phyloP scores from a whole-genome alignment of 768 basidiomycete species.

The Tylopilus plumbeoviolaceoides region DNA sequence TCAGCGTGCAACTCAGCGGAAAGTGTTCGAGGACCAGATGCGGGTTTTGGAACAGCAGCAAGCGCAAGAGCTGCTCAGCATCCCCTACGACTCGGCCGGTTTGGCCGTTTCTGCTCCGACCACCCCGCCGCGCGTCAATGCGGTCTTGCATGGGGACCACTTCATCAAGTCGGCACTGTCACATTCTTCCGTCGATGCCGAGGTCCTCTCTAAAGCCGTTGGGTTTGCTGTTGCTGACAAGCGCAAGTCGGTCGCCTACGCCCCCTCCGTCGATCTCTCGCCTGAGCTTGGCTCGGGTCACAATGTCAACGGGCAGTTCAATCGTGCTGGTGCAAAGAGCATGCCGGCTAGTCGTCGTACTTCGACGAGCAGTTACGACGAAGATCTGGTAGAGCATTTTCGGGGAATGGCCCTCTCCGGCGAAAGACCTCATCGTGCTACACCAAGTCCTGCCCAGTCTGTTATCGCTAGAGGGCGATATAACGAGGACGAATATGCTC shows the following conservation, averaged over 20 bases:
- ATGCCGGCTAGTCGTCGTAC: conserved; percentile 91
- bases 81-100: conserved; percentile 62
- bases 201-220: conserved; percentile 64
- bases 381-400: conserved; percentile 72
- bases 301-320: conserved; percentile 49
- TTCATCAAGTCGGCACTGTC: conserved; percentile 41
- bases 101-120: conserved; percentile 87
- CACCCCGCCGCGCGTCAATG: conserved; percentile 77
- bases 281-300: conserved; percentile 55
- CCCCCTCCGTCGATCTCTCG: conserved; percentile 70
- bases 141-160: conserved; percentile 59
- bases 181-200: conserved; percentile 54
- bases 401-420: conserved; percentile 67
- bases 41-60: conserved; percentile 88
- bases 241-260: conserved; percentile 84
- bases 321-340: conserved; percentile 79
- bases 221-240: conserved; percentile 67
- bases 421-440: conserved; percentile 53
- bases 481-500: conserved; percentile 54
- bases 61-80: conserved; percentile 73
- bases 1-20: conserved; percentile 80
- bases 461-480: conserved; percentile 52
- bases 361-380: conserved; percentile 83
- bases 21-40: conserved; percentile 96
- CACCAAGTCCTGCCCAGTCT: conserved; percentile 56